Evolutionary conservation across 148 eudicot genomes (phyloP), one percentile per base, ranked within the genome.

Genomic region (Beta vulgaris): DNA sequence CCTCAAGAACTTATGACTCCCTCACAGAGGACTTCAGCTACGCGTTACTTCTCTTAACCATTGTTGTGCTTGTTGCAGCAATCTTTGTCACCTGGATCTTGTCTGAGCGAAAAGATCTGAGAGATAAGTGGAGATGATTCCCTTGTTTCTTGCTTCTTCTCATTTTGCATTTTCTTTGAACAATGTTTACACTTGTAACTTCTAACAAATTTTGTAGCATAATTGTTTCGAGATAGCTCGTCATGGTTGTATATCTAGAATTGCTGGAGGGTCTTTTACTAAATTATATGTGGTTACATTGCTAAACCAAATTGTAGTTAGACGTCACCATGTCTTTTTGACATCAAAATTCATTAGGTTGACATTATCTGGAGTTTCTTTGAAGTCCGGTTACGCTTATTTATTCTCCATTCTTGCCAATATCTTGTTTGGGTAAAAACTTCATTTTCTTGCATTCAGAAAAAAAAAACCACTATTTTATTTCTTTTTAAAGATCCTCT

Each of bases 1-100:
- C 98, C 32, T 96, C 97, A 37, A 89, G 78, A 84, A 96, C 97
- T 13, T 96, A 96, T 15, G 98, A 96, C 79, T 92, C 98, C 55
- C 89, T 96, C 6, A 96, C 98, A 2, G 99, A 96, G 58, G 99
- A 96, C 80, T 96, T 96, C 88, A 95, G 88, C 84, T 95, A 95
- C 36, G 97, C 99, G 0, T 77, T 96, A 71, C 95, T 96, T 68
- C 93, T 96, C 76, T 46, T 96, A 42, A 96, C 98, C 49, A 96
- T 96, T 62, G 88, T 88, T 60, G 98, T 84, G 49, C 94, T 96
- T 39, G 81, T 92, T 39, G 87, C 83, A 19, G 94, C 90, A 19
- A 96, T 96, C 76, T 82, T 96, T 61, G 93, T 87, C 34, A 96
- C 99, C 7, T 92, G 98, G 99, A 78, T 96, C 73, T 82, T 88